Base-by-base conservation (phyloP, 129 eudicot genomes). In the Rutidosis leptorrhynchoides region DNA sequence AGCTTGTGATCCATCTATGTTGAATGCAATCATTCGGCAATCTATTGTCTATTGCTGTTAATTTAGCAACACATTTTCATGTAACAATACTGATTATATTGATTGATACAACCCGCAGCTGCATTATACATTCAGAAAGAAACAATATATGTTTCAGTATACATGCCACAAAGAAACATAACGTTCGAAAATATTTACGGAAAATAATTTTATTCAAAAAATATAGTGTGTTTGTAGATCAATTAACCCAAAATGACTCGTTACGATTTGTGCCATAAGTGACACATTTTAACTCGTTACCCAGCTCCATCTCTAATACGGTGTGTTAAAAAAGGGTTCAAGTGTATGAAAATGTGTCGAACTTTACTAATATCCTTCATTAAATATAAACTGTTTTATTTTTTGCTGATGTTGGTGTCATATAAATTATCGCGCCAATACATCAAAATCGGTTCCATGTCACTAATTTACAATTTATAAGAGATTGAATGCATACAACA, bases 51-150 rank as follows among this genome's bases (percentile, higher is more conserved):
- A 74, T 74, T 20, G 85, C 25, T 17, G 67, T 77, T 58, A 77
- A 64, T 64, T 81, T 81, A 11, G 85, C 85, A n/a, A 81, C 54
- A 74, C 85, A 81, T 71, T 76, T 76, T 52, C 84, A 81, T 2
- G 81, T 80, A 65, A 64, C 49, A 30, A 73, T 64, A 28, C 56
- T 64, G 64, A 58, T 73, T 30, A 73, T 73, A 54, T 80, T 80
- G n/a, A n/a, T n/a, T n/a, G 9, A 80, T 76, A 0, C 78, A 80
- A 22, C 84, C 84, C 46, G 78, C 81, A 76, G 80, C 72, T 61
- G 26, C 22, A 45, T 45, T 6, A 72, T 2, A 40, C 0, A 8
- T 15, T n/a, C 22, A 46, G 4, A 46, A n/a, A 46, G 3, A 48
- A 48, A 16, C 9, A 48, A 48, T n/a, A 12, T 48, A 17, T 2